phyloP scores from a whole-genome alignment of 257 asterid species.

The Ajuga chamaepitys region DNA sequence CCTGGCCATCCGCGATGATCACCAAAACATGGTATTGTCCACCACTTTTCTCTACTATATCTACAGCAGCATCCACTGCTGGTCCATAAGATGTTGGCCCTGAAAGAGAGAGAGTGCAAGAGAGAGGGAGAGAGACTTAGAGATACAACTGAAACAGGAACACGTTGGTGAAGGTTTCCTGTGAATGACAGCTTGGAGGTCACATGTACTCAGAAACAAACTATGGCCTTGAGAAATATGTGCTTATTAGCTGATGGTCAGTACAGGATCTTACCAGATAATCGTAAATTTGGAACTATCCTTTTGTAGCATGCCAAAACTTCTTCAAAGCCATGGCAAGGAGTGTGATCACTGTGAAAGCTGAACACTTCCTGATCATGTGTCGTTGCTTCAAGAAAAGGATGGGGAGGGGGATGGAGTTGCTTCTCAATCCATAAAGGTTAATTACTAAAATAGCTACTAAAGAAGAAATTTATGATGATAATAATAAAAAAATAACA shows the following conservation, averaged over 20 bases:
- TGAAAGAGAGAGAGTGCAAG: conserved; percentile 12
- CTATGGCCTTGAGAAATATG: conserved; percentile 6
- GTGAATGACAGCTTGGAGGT: conserved; percentile 3
- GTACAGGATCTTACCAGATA: conserved; percentile 48
- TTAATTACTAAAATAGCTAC: neutral
- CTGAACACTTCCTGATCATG: conserved; percentile 74
- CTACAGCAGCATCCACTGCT: conserved; percentile 76
- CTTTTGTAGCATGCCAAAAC: conserved; percentile 70
- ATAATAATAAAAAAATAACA: neutral
- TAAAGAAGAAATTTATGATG: neutral
- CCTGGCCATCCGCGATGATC: conserved; percentile 91
- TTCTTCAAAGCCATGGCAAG: conserved; percentile 87
- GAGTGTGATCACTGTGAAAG: conserved; percentile 70
- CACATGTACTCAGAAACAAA: neutral
- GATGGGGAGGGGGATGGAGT: neutral
- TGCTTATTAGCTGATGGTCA: neutral
- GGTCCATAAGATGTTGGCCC: conserved; percentile 90
- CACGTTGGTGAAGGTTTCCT: neutral
- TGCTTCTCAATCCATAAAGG: conserved; percentile 5
- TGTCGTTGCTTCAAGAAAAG: conserved; percentile 41
- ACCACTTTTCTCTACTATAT: conserved; percentile 76
- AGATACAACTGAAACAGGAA: neutral
- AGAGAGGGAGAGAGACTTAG: neutral
- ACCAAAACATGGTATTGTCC: conserved; percentile 83
- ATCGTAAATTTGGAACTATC: conserved; percentile 47